These are phyloP conservation scores for Microbotryomycetes sp. DNA, from an alignment of 1,284 basidiomycete genomes.

Conservation along the genomic window DNA sequence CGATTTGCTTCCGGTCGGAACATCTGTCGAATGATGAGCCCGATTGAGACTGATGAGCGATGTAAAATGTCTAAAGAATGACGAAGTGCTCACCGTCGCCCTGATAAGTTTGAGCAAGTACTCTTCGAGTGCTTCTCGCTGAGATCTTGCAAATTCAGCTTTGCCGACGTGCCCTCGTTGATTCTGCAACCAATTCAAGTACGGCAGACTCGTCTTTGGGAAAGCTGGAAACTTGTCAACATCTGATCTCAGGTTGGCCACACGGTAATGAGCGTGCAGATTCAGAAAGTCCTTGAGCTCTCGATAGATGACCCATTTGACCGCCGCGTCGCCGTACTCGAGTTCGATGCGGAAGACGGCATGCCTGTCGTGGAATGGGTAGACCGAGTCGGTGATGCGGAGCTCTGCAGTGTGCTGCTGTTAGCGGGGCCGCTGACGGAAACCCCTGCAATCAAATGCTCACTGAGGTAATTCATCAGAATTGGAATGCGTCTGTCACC, in stretches of 20 bases:
- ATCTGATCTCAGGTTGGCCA: constrained; percentile 56
- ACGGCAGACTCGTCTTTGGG: constrained; percentile 76
- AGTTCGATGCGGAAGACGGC: constrained; percentile 82
- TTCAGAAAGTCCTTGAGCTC: constrained; percentile 88
- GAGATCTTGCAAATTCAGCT: constrained; percentile 68
- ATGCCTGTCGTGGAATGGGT: constrained; percentile 69
- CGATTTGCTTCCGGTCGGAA: constrained; percentile 92
- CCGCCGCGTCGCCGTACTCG: constrained; percentile 91
- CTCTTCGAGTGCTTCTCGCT: constrained; percentile 75
- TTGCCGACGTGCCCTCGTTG: constrained; percentile 40
- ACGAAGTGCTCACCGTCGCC: constrained; percentile 60
- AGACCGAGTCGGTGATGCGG: constrained; percentile 74
- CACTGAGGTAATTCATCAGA: constrained; percentile 70
- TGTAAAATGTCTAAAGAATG: neutral
- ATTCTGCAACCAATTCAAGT: constrained; percentile 63
- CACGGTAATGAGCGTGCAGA: constrained; percentile 82
- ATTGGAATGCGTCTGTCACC: constrained; percentile 35
- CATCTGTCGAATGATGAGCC: constrained; percentile 57
- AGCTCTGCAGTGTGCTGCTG: constrained; percentile 47
- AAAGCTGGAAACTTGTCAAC: constrained; percentile 73
- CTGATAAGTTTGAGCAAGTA: constrained; percentile 85
- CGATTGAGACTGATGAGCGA: neutral
- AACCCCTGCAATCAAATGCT: neutral
- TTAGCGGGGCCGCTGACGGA: too few species aligned
- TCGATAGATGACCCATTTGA: constrained; percentile 87